Conservation (phyloP, 1,139 yeast genomes). For the Komagataea norvegica region DNA sequence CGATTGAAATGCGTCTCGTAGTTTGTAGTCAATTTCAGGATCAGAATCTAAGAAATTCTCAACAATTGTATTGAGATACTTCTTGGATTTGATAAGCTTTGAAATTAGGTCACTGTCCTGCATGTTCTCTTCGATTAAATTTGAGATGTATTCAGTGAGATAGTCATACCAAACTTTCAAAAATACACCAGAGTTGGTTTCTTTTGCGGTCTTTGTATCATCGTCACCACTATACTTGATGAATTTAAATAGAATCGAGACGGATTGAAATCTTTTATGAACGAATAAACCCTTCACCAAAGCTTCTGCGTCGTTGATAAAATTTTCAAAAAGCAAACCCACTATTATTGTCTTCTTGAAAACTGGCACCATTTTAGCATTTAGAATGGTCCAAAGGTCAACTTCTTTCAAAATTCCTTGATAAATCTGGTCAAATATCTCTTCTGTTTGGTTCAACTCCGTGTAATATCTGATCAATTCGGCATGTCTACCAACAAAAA, state of each 20-base stretch:
- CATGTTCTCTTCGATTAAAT: slow-evolving; percentile 4
- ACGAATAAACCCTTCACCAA: slow-evolving; percentile 14
- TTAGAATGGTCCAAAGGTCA: slow-evolving; percentile 14
- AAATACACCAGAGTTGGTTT: slow-evolving; percentile 1
- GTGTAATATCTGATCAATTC: background rate
- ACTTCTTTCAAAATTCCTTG: slow-evolving; percentile 10
- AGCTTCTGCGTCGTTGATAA: slow-evolving; percentile 5
- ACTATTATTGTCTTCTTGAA: slow-evolving; percentile 8
- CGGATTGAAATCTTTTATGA: slow-evolving; percentile 6
- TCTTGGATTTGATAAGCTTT: slow-evolving; percentile 16
- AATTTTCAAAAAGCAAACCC: slow-evolving; percentile 12
- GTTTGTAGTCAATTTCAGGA: slow-evolving; percentile 16
- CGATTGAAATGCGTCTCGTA: slow-evolving; percentile 18
- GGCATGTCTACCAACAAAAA: background rate
- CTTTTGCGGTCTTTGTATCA: background rate
- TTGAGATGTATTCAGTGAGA: slow-evolving; percentile 10
- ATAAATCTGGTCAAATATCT: slow-evolving; percentile 10
- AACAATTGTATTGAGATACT: slow-evolving; percentile 11
- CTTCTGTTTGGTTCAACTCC: background rate
- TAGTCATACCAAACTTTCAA: slow-evolving; percentile 14
- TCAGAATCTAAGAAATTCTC: slow-evolving; percentile 12
- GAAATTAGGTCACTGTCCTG: slow-evolving; percentile 13
- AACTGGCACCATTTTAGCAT: background rate
- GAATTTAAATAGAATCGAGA: slow-evolving; percentile 13
- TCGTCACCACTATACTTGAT: slow-evolving; percentile 7